These are phyloP conservation scores for Neofusicoccum cordaticola DNA, from an alignment of 2,329 filamentous ascomycete genomes.

Conservation along the genomic window DNA sequence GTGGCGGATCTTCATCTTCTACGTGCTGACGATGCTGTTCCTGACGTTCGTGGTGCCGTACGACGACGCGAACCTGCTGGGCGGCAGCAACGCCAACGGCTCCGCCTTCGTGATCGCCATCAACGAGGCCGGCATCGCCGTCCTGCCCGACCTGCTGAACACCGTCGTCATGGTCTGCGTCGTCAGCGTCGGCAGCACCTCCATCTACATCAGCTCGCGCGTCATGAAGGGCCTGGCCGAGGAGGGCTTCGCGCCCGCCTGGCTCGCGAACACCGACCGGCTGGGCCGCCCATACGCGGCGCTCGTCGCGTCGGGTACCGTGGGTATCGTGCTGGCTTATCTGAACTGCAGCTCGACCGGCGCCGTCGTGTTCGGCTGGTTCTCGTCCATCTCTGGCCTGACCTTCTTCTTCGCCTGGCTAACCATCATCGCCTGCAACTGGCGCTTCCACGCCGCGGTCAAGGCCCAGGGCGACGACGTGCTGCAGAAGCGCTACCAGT, in stretches of 20 bases:
- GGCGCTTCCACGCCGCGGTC: constrained; percentile 67
- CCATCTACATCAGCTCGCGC: constrained; percentile 86
- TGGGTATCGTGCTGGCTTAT: constrained; percentile 75
- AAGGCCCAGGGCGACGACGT: constrained; percentile 40
- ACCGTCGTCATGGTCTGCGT: constrained; percentile 87
- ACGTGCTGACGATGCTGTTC: constrained; percentile 62
- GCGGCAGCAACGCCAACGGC: constrained; percentile 63
- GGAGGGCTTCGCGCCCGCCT: constrained; percentile 59
- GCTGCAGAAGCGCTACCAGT: constrained; percentile 42
- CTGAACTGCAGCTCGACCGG: constrained; percentile 59
- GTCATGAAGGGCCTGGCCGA: constrained; percentile 88
- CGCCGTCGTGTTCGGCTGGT: constrained; percentile 70
- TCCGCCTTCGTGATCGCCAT: too few relatives aligned
- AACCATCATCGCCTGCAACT: constrained; percentile 82
- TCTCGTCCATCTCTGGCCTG: constrained; percentile 70
- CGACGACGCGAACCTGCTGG: constrained; percentile 62
- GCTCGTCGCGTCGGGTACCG: constrained; percentile 48
- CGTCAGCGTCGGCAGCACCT: constrained; percentile 85
- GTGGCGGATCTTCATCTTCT: constrained; percentile 86
- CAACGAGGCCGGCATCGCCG: constrained; percentile 65
- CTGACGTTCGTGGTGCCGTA: constrained; percentile 78
- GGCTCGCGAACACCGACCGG: constrained; percentile 61
- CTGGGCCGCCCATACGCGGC: constrained; percentile 59
- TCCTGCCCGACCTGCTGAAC: constrained; percentile 87
- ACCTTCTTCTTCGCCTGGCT: constrained; percentile 77